These are phyloP conservation scores for Aspergillus sclerotialis DNA, from an alignment of 2,329 filamentous ascomycete genomes.

Conservation along the genomic window DNA sequence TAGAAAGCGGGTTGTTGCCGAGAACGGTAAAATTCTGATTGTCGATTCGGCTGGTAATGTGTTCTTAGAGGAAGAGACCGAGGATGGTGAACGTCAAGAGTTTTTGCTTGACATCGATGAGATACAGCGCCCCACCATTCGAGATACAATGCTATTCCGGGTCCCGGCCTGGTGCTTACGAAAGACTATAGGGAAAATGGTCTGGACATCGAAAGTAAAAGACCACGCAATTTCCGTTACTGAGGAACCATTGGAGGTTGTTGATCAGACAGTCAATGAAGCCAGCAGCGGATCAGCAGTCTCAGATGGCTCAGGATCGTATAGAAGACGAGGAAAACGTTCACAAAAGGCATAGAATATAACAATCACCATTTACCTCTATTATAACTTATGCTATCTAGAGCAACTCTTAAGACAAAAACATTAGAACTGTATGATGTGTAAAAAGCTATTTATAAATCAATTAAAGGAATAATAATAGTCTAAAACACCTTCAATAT, in stretches of 20 bases:
- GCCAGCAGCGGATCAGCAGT: constrained; percentile 19
- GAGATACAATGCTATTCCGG: constrained; percentile 74
- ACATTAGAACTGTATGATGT: too few relatives aligned
- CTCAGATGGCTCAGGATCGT: constrained; percentile 13
- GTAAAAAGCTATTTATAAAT: too few relatives aligned
- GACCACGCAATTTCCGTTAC: constrained; percentile 5
- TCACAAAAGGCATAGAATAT: constrained; percentile 23
- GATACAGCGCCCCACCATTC: constrained; percentile 67
- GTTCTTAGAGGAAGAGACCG: constrained; percentile 85
- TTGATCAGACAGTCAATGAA: constrained; percentile 15
- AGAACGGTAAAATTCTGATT: constrained; percentile 92
- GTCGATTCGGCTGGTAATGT: constrained; percentile 91
- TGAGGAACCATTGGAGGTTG: constrained; percentile 15
- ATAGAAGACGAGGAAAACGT: constrained; percentile 21
- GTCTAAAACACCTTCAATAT: too few relatives aligned
- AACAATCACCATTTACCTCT: neutral
- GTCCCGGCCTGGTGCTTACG: constrained; percentile 68
- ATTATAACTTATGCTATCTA: neutral
- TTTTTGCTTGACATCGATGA: constrained; percentile 86
- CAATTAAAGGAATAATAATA: too few relatives aligned
- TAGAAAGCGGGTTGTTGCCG: constrained; percentile 80
- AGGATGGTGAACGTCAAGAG: constrained; percentile 75
- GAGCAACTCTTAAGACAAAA: too few relatives aligned
- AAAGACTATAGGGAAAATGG: constrained; percentile 27
- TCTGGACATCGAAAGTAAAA: constrained; percentile 11